A percentile compares a stretch with the other conserved stretches of the same genome.
Evolutionary conservation across 306 rosid species (phyloP).

Genomic region (Erythrophleum fordii): DNA sequence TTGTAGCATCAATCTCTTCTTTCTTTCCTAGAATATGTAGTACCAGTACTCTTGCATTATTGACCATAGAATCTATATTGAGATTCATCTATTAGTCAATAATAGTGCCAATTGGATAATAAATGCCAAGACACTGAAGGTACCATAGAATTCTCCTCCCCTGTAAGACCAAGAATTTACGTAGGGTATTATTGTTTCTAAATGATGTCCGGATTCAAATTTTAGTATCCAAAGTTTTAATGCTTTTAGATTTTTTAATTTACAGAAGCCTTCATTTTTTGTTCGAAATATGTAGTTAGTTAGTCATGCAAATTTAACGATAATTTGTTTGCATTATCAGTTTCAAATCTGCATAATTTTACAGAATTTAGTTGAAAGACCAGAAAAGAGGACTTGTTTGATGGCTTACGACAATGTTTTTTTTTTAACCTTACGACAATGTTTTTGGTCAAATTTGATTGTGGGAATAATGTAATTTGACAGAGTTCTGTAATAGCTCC

Average conservation of each 20-base stretch:
- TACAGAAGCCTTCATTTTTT: not conserved
- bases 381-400: no score
- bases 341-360: not conserved
- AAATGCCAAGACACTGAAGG: not conserved
- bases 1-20: not conserved
- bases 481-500: no score
- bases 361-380: no score
- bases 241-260: not conserved
- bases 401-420: no score
- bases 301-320: not conserved
- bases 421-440: no score
- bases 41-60: not conserved
- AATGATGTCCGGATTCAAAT: not conserved
- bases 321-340: not conserved
- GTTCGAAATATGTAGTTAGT: not conserved
- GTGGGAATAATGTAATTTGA: no score
- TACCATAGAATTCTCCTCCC: no score
- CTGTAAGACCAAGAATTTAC: not conserved
- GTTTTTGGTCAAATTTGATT: no score
- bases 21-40: not conserved
- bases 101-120: no score
- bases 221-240: constrained; percentile 13
- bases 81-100: not conserved
- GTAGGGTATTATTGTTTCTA: no score
- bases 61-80: not conserved